Conservation (phyloP, 768 basidiomycete species). For the Mycena floridula region DNA sequence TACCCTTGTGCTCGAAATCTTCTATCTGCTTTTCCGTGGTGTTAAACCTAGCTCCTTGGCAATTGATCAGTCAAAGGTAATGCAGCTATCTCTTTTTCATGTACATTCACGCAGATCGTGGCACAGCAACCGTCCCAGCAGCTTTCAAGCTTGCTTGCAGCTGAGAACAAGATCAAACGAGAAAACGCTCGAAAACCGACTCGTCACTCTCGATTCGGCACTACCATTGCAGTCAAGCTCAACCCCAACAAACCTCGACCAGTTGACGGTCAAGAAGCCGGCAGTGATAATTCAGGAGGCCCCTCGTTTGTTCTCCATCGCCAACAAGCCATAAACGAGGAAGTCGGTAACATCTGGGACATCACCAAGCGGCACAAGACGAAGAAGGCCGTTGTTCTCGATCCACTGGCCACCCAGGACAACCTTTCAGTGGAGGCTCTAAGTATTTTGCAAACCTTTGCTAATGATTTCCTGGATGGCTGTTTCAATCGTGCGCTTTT, state of each 20-base stretch:
- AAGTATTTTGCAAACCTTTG: conserved; percentile 59
- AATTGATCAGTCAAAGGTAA: conserved; percentile 60
- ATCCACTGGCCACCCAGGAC: conserved; percentile 65
- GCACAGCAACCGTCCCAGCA: conserved; percentile 60
- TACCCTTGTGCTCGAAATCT: conserved; percentile 85
- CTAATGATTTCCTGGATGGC: conserved; percentile 66
- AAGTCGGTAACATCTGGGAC: conserved; percentile 68
- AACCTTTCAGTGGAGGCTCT: conserved; percentile 62
- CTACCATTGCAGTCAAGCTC: conserved; percentile 79
- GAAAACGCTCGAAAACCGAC: conserved; percentile 54
- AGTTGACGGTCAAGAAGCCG: conserved; percentile 2
- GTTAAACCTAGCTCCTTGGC: conserved; percentile 56
- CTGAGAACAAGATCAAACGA: conserved; percentile 63
- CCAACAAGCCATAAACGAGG: conserved; percentile 69
- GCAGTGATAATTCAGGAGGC: conserved; percentile 14
- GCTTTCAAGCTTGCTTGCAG: conserved; percentile 69
- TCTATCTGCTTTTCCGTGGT: conserved; percentile 85
- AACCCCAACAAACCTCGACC: conserved; percentile 46
- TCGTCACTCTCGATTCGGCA: conserved; percentile 94
- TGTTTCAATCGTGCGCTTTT: conserved; percentile 81
- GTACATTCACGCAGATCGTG: not conserved
- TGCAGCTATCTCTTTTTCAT: conserved; percentile 8
- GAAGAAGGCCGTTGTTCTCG: conserved; percentile 54
- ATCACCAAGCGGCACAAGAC: conserved; percentile 54
- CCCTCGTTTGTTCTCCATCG: conserved; percentile 66